Conservation (phyloP, 2,329 filamentous ascomycete genomes). For the Fusarium oxysporum region DNA sequence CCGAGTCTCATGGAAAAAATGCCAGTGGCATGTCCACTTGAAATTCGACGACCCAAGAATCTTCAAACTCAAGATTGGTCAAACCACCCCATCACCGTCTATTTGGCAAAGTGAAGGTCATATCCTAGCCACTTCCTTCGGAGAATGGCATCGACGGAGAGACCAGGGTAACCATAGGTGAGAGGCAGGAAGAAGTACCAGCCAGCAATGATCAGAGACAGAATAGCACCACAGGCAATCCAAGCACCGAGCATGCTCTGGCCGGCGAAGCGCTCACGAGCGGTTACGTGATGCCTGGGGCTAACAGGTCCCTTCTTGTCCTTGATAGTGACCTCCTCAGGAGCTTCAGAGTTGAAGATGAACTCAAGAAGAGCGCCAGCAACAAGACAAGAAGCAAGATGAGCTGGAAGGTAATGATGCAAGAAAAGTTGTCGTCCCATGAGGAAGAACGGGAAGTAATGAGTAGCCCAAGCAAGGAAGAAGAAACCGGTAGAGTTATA, state of each 20-base stretch:
- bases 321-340: conserved; percentile 64
- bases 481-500: conserved; percentile 99
- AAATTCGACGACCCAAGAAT: background rate
- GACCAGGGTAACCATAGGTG: conserved; percentile 93
- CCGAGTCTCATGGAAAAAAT: background rate
- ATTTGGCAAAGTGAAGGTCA: conserved; percentile 99
- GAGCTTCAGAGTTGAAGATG: conserved; percentile 90
- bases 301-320: conserved; percentile 59
- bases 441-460: conserved; percentile 97
- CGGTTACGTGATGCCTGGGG: conserved; percentile 74
- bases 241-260: conserved; percentile 83
- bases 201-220: conserved; percentile 75
- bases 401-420: conserved; percentile 96
- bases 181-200: conserved; percentile 96
- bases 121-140: conserved; percentile 96
- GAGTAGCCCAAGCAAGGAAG: conserved; percentile 96
- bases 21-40: background rate
- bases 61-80: background rate
- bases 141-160: conserved; percentile 81
- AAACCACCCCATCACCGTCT: conserved; percentile 48
- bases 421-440: conserved; percentile 99
- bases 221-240: conserved; percentile 79
- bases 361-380: conserved; percentile 94
- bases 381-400: conserved; percentile 90
- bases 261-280: conserved; percentile 81